A percentile compares a stretch with the other conserved stretches of the same genome.
These are phyloP conservation scores for Colletotrichum sp. DNA, from an alignment of 2,329 filamentous ascomycete species.

Conservation along the genomic window DNA sequence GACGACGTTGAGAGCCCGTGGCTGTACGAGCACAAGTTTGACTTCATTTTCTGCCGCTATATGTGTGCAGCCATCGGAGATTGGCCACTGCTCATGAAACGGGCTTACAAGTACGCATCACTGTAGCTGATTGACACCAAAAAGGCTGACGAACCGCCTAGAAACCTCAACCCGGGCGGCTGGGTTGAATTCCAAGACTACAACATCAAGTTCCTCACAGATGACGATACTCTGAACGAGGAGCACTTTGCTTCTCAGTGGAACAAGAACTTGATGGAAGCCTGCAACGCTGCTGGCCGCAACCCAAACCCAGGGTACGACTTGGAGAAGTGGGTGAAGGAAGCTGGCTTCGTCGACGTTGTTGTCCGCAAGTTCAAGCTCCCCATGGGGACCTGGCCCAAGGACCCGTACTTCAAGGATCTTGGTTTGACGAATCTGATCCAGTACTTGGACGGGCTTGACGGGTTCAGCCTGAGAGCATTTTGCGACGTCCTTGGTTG, in stretches of 20 bases:
- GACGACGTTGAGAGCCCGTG: slow-evolving; percentile 64
- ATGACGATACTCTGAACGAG: slow-evolving; percentile 25
- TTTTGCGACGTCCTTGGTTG: slow-evolving; percentile 34
- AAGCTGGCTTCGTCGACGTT: slow-evolving; percentile 42
- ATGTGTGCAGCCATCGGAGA: not conserved
- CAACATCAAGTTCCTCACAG: slow-evolving; percentile 20
- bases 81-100: not conserved
- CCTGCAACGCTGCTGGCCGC: slow-evolving; percentile 26
- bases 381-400: slow-evolving; percentile 42
- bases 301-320: slow-evolving; percentile 34
- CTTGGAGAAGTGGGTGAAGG: slow-evolving; percentile 35
- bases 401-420: slow-evolving; percentile 32
- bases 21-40: slow-evolving; percentile 37
- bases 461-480: slow-evolving; percentile 26
- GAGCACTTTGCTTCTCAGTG: slow-evolving; percentile 9
- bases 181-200: slow-evolving; percentile 31
- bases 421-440: slow-evolving; percentile 27
- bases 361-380: slow-evolving; percentile 33
- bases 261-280: slow-evolving; percentile 21
- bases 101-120: slow-evolving; percentile 29
- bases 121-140: not conserved
- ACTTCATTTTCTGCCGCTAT: slow-evolving; percentile 33
- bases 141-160: not conserved
- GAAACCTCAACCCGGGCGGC: slow-evolving; percentile 38
- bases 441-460: slow-evolving; percentile 23